phyloP scores from a whole-genome alignment of 768 basidiomycete genomes.

The Lentinula guzmanii region DNA sequence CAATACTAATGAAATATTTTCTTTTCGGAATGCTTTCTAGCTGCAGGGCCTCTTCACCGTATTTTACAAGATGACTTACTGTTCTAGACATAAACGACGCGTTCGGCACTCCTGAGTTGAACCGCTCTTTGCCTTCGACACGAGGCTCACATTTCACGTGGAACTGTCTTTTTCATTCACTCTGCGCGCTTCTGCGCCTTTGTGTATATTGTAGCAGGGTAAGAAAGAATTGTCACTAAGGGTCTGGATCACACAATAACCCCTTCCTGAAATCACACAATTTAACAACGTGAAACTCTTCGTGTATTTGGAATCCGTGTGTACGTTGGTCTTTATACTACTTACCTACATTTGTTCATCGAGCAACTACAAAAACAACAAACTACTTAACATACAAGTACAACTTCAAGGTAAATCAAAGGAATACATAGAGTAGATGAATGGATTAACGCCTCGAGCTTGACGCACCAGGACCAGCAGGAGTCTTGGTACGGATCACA shows the following conservation, averaged over 20 bases:
- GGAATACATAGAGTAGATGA: neutral
- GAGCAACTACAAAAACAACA: slow-evolving; percentile 5
- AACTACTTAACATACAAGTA: neutral
- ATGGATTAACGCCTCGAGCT: slow-evolving; percentile 11
- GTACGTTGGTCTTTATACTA: slow-evolving; percentile 1
- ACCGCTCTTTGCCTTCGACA: slow-evolving; percentile 12
- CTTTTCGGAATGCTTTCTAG: neutral
- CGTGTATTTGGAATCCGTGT: neutral
- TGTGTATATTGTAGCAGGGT: neutral
- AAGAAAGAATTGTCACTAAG: neutral
- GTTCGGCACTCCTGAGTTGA: neutral
- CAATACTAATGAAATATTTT: neutral
- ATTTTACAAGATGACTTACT: neutral
- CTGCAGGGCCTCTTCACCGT: neutral
- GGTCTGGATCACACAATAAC: neutral
- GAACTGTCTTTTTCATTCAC: neutral
- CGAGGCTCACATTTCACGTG: slow-evolving; percentile 1
- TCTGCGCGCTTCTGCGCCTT: neutral
- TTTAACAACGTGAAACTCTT: slow-evolving; percentile 1
- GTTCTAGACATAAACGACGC: neutral
- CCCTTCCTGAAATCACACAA: neutral
- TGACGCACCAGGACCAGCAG: slow-evolving; percentile 22
- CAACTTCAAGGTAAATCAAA: neutral
- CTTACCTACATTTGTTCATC: neutral
- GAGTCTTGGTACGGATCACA: slow-evolving; percentile 32